Evolutionary conservation across 2,329 filamentous ascomycete species (phyloP), one percentile per base, ranked within the genome.

Genomic region (Gnomoniopsis smithogilvyi): DNA sequence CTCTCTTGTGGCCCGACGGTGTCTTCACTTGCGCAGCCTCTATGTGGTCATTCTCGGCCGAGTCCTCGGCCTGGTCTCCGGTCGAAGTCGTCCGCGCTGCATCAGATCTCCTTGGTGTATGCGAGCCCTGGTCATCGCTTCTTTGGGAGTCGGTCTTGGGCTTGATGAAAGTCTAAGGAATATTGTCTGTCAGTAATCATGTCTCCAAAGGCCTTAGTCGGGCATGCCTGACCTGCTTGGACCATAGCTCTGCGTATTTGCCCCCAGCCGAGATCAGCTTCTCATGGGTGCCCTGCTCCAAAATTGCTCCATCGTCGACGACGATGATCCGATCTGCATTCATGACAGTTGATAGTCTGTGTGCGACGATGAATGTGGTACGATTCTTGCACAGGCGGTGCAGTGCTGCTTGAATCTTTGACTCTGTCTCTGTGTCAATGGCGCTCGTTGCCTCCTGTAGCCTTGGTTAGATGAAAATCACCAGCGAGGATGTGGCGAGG

Each of bases 331-430:
- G 77, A 64, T 90, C 85, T 2, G 87, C 86, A 63, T 87, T 86
- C 75, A 88, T 85, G 56, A 91, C 85, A 0, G 88, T 91, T 0
- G 88, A 89, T 24, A 91, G 74, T 11, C 88, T 82, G 68, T 90
- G 88, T 74, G 86, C 86, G 33, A 89, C 84, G 26, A 88, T 83
- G 63, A 89, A 87, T 0, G 85, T 89, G 1, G 86, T 89, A 24
- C 86, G 82, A 2, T 80, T 83, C 60, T 81, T 74, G 62, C 84
- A 86, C 8, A 88, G 75, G 52, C 76, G 76, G 59, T 75, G 75
- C 55, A 89, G 79, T 0, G 86, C 86, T 34, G 81, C 76, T 65
- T 89, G 86, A 49, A 89, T 89, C 64, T 85, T 82, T 57, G 85
- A 82, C 69, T 89, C 86, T 1, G 85, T 89, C 36, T 87, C 83